These are phyloP conservation scores for Nigrospora osmanthi DNA, from an alignment of 2,329 filamentous ascomycete genomes.

Conservation along the genomic window DNA sequence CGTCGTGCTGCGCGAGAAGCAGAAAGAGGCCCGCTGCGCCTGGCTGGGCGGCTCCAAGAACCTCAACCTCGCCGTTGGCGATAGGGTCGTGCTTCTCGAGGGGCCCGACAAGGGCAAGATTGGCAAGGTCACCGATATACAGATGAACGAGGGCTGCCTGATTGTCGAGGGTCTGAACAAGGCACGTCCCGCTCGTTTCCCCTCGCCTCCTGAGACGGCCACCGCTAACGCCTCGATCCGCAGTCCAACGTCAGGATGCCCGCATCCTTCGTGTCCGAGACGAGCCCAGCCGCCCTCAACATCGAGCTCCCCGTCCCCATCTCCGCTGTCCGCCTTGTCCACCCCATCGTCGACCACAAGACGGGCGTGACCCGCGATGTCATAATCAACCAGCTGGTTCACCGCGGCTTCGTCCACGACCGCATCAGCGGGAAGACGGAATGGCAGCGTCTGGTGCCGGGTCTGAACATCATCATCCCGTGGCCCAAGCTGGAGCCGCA, in stretches of 20 bases:
- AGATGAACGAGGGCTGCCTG: slow-evolving; percentile 46
- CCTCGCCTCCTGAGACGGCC: too few species aligned
- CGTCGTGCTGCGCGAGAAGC: slow-evolving; percentile 23
- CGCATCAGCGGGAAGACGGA: slow-evolving; percentile 36
- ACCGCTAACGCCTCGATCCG: background rate
- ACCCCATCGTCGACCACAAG: slow-evolving; percentile 59
- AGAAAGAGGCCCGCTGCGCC: slow-evolving; percentile 34
- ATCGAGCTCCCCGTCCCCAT: slow-evolving; percentile 55
- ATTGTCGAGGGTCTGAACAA: slow-evolving; percentile 54
- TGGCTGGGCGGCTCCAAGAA: slow-evolving; percentile 49
- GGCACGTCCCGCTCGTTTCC: slow-evolving; percentile 36
- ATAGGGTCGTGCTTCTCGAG: slow-evolving; percentile 75
- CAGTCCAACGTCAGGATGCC: slow-evolving; percentile 29
- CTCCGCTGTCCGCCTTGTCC: slow-evolving; percentile 71
- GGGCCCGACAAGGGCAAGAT: slow-evolving; percentile 81
- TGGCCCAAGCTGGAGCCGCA: slow-evolving; percentile 57
- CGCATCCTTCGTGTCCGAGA: slow-evolving; percentile 27
- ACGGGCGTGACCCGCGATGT: slow-evolving; percentile 64
- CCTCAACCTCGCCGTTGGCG: slow-evolving; percentile 58
- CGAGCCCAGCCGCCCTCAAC: slow-evolving; percentile 33
- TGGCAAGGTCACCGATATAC: slow-evolving; percentile 56
- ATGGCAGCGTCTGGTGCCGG: slow-evolving; percentile 57
- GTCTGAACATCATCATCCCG: slow-evolving; percentile 65
- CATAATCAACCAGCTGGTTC: slow-evolving; percentile 64
- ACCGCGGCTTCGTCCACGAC: slow-evolving; percentile 40